Evolutionary conservation across 768 basidiomycete genomes (phyloP), one percentile per base, ranked within the genome.

Genomic region (Lentinula guzmanii): DNA sequence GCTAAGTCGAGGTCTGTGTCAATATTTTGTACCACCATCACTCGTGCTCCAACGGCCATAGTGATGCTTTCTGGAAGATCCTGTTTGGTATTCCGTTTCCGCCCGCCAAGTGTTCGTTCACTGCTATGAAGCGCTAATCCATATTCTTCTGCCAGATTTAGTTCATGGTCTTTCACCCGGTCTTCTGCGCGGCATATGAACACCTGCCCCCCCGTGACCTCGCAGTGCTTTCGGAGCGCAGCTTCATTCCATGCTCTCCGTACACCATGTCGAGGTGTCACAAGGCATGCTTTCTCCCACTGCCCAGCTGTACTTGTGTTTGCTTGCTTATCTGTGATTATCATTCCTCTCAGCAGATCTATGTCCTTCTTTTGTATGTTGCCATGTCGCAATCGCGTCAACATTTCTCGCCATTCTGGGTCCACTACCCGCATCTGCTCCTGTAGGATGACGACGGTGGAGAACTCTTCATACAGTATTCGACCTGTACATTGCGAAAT

Each of bases 1-100:
- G 78, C 70, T 0, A 81, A 52, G 42, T 79, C 77, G 0, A 75
- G 65, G 35, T 79, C 75, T 48, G 54, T 55, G n/a, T 55, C 33
- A 15, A 55, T 39, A 21, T 55, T 55, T 39, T 24, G 31, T 0
- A 70, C 68, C 1, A 74, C 70, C 72, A 74, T 71, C 1, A 72
- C 73, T 34, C 68, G 64, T 73, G 74, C 74, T 0, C 76, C 72
- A 0, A 72, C 24, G 0, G 71, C 66, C 0, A 76, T 1, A 39
- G 70, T 60, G 0, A 76, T 54, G 0, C 21, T 16, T 2, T 69
- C 65, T 0, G 68, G 66, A 39, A 39, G 37, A 39, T 39, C 37
- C 4, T 39, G 37, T 39, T 39, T 39, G 7, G 37, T 39, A 13
- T 39, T 39, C 9, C 37, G 37, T 13, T 13, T 8, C 13, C 4